Evolutionary conservation across 331 rosid species (phyloP).

Genomic region (Quercus phellos): DNA sequence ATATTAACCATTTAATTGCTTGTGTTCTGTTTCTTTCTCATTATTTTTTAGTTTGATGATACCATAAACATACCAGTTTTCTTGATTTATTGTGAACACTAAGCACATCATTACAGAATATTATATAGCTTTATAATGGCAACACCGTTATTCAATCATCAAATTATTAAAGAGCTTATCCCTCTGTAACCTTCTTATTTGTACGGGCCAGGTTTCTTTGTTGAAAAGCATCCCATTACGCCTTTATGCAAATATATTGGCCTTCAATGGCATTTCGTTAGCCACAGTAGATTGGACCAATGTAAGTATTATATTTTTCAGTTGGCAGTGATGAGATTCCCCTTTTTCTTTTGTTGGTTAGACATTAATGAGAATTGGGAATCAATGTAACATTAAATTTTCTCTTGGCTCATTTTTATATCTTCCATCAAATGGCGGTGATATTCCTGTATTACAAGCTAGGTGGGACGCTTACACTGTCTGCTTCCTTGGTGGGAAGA

Average conservation of each 20-base stretch:
- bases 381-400: neutral
- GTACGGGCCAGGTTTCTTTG: conserved; percentile 36
- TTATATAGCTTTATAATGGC: neutral
- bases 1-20: neutral
- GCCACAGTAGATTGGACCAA: conserved; percentile 54
- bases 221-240: conserved; percentile 47
- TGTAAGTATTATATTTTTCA: conserved; percentile 22
- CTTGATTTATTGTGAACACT: neutral
- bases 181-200: neutral
- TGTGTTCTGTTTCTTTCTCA: neutral
- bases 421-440: neutral
- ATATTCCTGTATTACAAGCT: neutral
- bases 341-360: neutral
- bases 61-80: neutral
- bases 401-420: neutral
- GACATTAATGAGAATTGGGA: neutral
- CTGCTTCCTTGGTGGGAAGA: conserved; percentile 59
- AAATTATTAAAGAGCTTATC: neutral
- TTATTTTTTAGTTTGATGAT: neutral
- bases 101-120: neutral
- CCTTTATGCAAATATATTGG: conserved; percentile 36
- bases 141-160: neutral
- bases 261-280: conserved; percentile 38
- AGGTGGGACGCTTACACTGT: conserved; percentile 60
- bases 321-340: neutral